Evolutionary conservation across 805 yeast species (phyloP).

Genomic region (Candida wancherniae): DNA sequence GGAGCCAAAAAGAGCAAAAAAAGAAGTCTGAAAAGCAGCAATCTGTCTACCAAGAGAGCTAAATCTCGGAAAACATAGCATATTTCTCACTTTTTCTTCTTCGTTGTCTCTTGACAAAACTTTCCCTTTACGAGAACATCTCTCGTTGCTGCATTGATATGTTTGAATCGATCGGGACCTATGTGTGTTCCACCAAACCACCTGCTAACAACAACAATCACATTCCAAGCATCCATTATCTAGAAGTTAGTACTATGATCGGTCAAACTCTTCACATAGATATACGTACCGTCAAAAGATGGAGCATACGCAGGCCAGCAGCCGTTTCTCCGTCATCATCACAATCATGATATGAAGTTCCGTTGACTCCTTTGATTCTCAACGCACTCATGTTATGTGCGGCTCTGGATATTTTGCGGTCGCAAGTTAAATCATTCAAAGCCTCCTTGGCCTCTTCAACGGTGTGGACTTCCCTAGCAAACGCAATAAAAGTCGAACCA

Average conservation of each 20-base stretch:
- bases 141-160: slow-evolving; percentile 83
- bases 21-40: slow-evolving; percentile 3
- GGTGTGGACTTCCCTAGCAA: slow-evolving; percentile 56
- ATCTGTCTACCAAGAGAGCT: slow-evolving; percentile 5
- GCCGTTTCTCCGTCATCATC: slow-evolving; percentile 98
- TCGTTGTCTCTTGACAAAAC: slow-evolving; percentile 23
- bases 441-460: slow-evolving; percentile 62
- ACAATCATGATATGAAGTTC: slow-evolving; percentile 69
- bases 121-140: slow-evolving; percentile 73
- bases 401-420: slow-evolving; percentile 63
- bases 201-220: slow-evolving; percentile 78
- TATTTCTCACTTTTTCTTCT: slow-evolving; percentile 7
- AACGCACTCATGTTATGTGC: slow-evolving; percentile 84
- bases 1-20: slow-evolving; percentile 11
- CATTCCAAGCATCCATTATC: slow-evolving; percentile 77
- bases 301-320: slow-evolving; percentile 84
- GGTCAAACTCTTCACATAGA: not conserved
- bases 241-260: slow-evolving; percentile 24
- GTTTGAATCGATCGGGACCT: slow-evolving; percentile 93
- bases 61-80: slow-evolving; percentile 6
- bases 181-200: slow-evolving; percentile 92
- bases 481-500: slow-evolving; percentile 80
- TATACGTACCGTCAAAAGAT: slow-evolving; percentile 55
- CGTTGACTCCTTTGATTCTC: slow-evolving; percentile 59
- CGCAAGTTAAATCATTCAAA: slow-evolving; percentile 51